Base-by-base conservation (phyloP, 2,329 filamentous ascomycete genomes). In the Beauveria caledonica region DNA sequence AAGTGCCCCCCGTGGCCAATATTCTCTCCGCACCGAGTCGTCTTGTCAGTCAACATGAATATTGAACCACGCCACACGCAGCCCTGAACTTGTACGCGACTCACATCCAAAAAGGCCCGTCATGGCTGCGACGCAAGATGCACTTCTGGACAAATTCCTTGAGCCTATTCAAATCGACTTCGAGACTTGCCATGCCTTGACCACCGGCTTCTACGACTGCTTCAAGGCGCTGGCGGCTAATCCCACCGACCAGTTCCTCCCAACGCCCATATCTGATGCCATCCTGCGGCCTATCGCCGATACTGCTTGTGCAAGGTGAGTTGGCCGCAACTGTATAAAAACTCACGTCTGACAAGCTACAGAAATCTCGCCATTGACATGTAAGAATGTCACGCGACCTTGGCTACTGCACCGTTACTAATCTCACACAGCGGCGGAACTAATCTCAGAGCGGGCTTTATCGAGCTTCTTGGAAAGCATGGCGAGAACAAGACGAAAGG, bases 391-490 rank as follows among this genome's bases (percentile, higher is more conserved):
- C 45, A 39, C 9, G 17, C 58, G 19, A 33, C 15, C 33, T 29
- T 60, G 8, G 27, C 27, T 40, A n/a, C 36, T 50, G n/a, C 33
- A 58, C 44, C 65, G 73, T 33, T 72, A 68, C 64, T 77, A 60
- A 70, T 63, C 57, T 1, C 11, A 25, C 57, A 42, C 67, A 86
- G 85, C 64, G 86, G 86, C 63, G 86, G 86, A 8, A 86, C 86
- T 8, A 89, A 89, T 66, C 74, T 89, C 48, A 78, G 86, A 68
- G 86, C 87, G 29, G 86, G 84, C 33, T 88, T 89, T 64, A 78
- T 89, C 58, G 84, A 88, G 66, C 72, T 89, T 27, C 68, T 80
- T 21, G 77, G 77, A 40, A 68, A 74, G 60, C 67, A 72, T 21
- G 54, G 60, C 50, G 50, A 61, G 21, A 21, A 62, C 57, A 42